Base-by-base conservation (phyloP, 305 asterid species). In the Fraxinus nigra region DNA sequence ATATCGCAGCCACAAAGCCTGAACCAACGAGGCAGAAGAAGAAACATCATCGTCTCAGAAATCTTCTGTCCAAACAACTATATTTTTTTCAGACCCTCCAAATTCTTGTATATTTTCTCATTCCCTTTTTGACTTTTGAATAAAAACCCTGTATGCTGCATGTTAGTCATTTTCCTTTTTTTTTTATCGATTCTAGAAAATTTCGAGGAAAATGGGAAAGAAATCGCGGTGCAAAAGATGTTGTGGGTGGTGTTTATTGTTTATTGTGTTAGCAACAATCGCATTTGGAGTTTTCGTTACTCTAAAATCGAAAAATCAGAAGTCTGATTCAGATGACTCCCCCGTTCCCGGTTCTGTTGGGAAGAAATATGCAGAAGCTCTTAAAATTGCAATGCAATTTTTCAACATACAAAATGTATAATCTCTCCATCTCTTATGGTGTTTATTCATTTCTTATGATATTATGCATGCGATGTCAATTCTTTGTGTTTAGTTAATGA, bases 401-500 rank as follows among this genome's bases (percentile, higher is more conserved):
- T 92, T 95, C 38, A 97, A 94, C 20, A 65, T 94, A 0, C 98
- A 94, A 76, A 95, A 93, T 90, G 98, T 95, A 91, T 33, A 79
- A 20, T 32, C 38, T 56, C 63, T 65, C 80, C 32, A 35, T 48
- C 7, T 77, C 37, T 35, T 16, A 54, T 54, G 63, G n/a, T n/a
- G 24, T 16, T 54, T n/a, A 54, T 54, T 54, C 20, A 54, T 46
- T 54, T 54, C 8, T 63, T 63, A 24, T 46, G 13, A 0, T 4
- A 0, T 33, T 33, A 33, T 33, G 35, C 40, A 20, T 32, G 48
- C 8, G 48, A 38, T 38, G 24, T 10, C 28, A 51, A 20, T 24
- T 38, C 38, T 24, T 79, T 59, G 34, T 70, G 61, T 18, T 69
- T 13, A 7, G 33, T 80, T 56, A 54, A 46, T 46, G n/a, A 7